Percentiles rank a stretch among this genome's conserved stretches.
Conservation (phyloP, 2,329 filamentous ascomycete genomes). For the Ophiocordyceps australis region DNA sequence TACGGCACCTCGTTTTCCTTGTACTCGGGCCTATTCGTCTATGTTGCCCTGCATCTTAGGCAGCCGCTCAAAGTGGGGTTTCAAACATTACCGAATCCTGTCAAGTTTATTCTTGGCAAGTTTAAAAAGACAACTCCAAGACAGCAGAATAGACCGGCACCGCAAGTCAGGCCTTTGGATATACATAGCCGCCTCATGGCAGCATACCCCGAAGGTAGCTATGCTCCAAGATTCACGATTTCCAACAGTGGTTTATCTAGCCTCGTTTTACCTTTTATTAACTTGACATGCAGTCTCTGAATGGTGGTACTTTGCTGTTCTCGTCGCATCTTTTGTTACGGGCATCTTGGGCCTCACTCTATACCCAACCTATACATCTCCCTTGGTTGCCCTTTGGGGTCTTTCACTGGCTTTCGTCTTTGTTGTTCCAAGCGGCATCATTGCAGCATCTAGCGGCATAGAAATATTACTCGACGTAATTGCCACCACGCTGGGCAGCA, state of each 20-base stretch:
- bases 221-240: too few species aligned
- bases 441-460: constrained; percentile 22
- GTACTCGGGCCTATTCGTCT: constrained; percentile 19
- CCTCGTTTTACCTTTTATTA: too few species aligned
- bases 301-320: constrained; percentile 23
- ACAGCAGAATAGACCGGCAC: neutral
- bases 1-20: constrained; percentile 22
- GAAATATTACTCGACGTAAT: constrained; percentile 23
- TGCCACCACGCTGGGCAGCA: constrained; percentile 26
- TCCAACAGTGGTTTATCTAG: too few species aligned
- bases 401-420: constrained; percentile 21
- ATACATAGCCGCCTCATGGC: constrained; percentile 28
- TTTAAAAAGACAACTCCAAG: constrained; percentile 8
- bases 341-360: constrained; percentile 15
- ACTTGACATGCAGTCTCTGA: constrained; percentile 15
- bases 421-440: constrained; percentile 23
- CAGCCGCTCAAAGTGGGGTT: constrained; percentile 18
- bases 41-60: constrained; percentile 20
- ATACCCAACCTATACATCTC: constrained; percentile 23
- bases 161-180: constrained; percentile 9
- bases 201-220: constrained; percentile 18
- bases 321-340: constrained; percentile 12
- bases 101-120: too few species aligned
- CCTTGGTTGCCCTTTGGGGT: constrained; percentile 23
- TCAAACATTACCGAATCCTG: constrained; percentile 10